phyloP scores from a whole-genome alignment of 768 basidiomycete species.

The Pleurotus citrinopileatus region DNA sequence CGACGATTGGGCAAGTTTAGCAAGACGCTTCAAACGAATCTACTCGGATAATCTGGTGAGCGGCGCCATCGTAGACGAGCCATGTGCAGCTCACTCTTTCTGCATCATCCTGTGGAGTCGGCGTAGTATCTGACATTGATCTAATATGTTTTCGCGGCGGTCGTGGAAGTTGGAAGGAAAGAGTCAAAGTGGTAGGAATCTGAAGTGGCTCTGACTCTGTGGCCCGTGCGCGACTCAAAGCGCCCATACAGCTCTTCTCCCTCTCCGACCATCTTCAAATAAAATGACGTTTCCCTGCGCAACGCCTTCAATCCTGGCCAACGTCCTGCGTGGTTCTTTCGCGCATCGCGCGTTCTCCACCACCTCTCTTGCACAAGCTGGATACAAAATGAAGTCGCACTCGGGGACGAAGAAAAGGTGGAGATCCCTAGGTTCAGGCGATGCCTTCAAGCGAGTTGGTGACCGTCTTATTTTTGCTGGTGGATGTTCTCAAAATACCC shows the following conservation, averaged over 20 bases:
- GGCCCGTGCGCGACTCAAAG: not conserved
- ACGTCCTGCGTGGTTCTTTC: slow-evolving; percentile 15
- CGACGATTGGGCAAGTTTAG: slow-evolving; percentile 61
- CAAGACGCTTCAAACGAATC: slow-evolving; percentile 92
- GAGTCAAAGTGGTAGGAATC: not conserved
- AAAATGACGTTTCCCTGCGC: too few species aligned
- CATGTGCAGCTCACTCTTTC: slow-evolving; percentile 55
- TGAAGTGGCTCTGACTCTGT: not conserved
- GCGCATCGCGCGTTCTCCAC: slow-evolving; percentile 54
- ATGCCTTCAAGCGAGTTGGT: slow-evolving; percentile 70
- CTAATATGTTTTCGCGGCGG: not conserved
- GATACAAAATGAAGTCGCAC: slow-evolving; percentile 81
- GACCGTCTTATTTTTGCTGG: slow-evolving; percentile 20
- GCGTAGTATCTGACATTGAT: slow-evolving; percentile 38
- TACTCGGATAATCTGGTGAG: slow-evolving; percentile 26
- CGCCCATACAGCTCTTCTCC: not conserved
- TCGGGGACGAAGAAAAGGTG: slow-evolving; percentile 82
- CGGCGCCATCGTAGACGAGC: not conserved
- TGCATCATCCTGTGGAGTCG: slow-evolving; percentile 71
- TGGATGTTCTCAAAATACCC: not conserved
- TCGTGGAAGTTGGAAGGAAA: slow-evolving; percentile 1
- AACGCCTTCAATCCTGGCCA: slow-evolving; percentile 2
- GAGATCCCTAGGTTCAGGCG: slow-evolving; percentile 64
- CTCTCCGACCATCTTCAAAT: not conserved
- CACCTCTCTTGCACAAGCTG: slow-evolving; percentile 48